Evolutionary conservation across 2,329 filamentous ascomycete genomes (phyloP), one percentile per base, ranked within the genome.

Genomic region (Ramularia endophylla): DNA sequence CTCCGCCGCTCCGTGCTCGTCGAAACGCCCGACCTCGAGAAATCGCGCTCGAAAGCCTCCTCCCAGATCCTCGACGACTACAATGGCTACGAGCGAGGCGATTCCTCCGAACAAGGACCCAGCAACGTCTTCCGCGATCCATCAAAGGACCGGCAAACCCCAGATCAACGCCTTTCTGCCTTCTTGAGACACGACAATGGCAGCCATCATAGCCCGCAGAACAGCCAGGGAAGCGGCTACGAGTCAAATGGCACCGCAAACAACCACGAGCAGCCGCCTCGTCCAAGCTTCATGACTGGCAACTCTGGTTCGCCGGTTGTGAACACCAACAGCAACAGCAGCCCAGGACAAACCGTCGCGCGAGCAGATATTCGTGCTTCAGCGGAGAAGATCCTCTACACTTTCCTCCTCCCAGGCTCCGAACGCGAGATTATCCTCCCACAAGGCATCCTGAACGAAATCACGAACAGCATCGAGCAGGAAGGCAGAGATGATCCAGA

Each of bases 331-430:
- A 85, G 89, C 58, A 89, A 85, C 9, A 86, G 81, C 59, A 95
- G 88, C 9, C 87, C 87, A 0, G 79, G 80, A 3, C 85, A 94
- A 59, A 85, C 83, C 1, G 87, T 95, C 31, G 79, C 83, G n/a
- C 78, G 92, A 50, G 80, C 87, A 48, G 92, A 98, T 59, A 88
- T 98, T 54, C 80, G 88, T 43, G 85, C 88, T 8, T 95, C 87
- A 3, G 94, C 94, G 0, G 92, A 97, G 69, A 95, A 95, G 74
- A 95, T 98, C 37, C 76, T 98, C n/a, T 98, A 95, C 68, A 97
- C 90, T 1, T 98, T 92, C 61, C 74, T 98, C 5, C 78, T 98
- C 2, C 88, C 89, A 0, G 89, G 88, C n/a, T 87, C 92, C 0
- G 92, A 98, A 68, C 81, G 94, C 54, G 92, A 98, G 66, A 97